Base-by-base conservation (phyloP, 2,329 filamentous ascomycete genomes). In the Cadophora luteo-olivacea region DNA sequence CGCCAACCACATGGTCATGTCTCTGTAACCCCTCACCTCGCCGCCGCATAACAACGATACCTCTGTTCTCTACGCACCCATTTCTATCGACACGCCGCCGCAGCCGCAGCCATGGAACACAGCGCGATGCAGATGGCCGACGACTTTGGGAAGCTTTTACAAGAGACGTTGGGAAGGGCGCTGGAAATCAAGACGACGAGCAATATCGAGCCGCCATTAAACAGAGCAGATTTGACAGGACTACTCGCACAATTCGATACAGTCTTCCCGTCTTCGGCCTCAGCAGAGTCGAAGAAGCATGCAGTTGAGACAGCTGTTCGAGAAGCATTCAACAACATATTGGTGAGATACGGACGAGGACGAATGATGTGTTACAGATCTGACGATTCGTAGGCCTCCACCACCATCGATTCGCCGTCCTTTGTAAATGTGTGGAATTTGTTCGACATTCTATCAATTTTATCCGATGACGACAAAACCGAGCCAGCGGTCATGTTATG, bases 391-490 rank as follows among this genome's bases (percentile, higher is more conserved):
- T 74, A 95, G 92, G 90, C 92, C 54, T 88, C 87, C 49, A 93
- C 87, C 14, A 84, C 88, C 9, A 97, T 97, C 74, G 87, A 93
- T 48, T 88, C 92, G 32, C 89, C 92, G 52, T 85, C 87, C 0
- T 97, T 97, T 76, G 89, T 93, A 61, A 87, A 89, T 69, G 88
- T 98, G 71, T 99, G 95, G 95, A 96, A 97, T 77, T 84, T 99
- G 5, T 87, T 99, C 67, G 97, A 99, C 77, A 89, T 98, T 52
- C 84, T 97, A n/a, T 91, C 92, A 0, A 89, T 97, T 48, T 89
- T 97, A 70, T 94, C 93, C 69, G 95, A 97, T 77, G 88, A 90
- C 77, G 91, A 91, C 84, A 86, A 85, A 82, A 89, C 84, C 78
- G 94, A 97, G 72, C 89, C 93, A 0, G 92, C 91, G 22, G 84